phyloP scores from a whole-genome alignment of 176 grass and related monocot genomes.

The Oryza officinalis region DNA sequence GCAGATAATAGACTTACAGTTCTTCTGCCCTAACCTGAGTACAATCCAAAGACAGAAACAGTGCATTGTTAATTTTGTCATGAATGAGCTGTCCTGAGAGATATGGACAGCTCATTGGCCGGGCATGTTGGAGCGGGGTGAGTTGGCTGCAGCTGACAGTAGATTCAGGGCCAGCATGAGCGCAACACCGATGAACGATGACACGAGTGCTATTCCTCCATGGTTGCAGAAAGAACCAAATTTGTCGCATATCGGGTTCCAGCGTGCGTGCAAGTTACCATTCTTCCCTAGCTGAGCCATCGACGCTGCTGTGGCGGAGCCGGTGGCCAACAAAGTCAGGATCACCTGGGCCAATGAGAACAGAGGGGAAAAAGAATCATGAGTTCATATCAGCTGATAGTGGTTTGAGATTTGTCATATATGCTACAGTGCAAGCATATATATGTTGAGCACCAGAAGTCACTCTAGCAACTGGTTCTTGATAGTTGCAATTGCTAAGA shows the following conservation, averaged over 20 bases:
- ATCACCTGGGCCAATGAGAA: conserved; percentile 53
- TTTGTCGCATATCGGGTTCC: conserved; percentile 82
- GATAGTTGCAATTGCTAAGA: conserved; percentile 37
- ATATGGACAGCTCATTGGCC: conserved; percentile 40
- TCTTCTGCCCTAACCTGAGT: conserved; percentile 19
- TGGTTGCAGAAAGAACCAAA: conserved; percentile 75
- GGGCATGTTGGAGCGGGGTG: conserved; percentile 20
- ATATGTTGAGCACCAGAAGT: conserved; percentile 15
- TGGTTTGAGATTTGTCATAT: conserved; percentile 10
- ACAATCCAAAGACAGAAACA: conserved; percentile 30
- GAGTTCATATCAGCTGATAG: conserved; percentile 1
- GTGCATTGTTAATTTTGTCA: conserved; percentile 30
- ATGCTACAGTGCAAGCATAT: conserved; percentile 7
- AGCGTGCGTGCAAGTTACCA: conserved; percentile 76
- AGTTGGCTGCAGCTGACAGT: conserved; percentile 31
- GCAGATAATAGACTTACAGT: neutral
- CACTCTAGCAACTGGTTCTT: conserved; percentile 42
- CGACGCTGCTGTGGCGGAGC: conserved; percentile 52
- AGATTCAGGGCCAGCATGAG: conserved; percentile 58
- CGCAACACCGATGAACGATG: conserved; percentile 53
- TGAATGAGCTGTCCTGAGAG: conserved; percentile 37
- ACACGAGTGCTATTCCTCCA: conserved; percentile 52
- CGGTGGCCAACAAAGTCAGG: conserved; percentile 58
- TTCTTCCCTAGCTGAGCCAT: conserved; percentile 80
- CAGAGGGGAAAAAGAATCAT: neutral